Conservation (phyloP, 225 moss, liverwort and hornwort species). For the Anthoceros angustus region DNA sequence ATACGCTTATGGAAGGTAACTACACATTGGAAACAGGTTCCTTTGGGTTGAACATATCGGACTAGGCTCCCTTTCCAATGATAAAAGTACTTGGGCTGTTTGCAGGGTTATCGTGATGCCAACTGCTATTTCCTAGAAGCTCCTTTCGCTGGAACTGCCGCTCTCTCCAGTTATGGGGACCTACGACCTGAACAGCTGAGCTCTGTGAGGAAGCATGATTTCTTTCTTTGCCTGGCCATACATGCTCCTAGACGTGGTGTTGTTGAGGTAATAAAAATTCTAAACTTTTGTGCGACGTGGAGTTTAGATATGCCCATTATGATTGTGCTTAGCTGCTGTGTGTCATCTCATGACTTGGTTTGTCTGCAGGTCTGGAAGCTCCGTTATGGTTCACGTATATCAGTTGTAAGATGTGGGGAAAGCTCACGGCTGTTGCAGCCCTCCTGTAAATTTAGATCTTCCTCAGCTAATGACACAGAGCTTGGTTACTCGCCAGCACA, state of each 20-base stretch:
- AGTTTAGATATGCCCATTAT: background rate
- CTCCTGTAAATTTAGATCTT: conserved; percentile 65
- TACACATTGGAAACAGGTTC: background rate
- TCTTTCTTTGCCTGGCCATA: conserved; percentile 79
- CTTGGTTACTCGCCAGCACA: background rate
- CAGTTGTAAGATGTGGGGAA: conserved; percentile 62
- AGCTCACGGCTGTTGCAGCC: conserved; percentile 89
- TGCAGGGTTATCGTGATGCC: conserved; percentile 95
- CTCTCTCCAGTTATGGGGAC: conserved; percentile 36
- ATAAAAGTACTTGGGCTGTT: conserved; percentile 8
- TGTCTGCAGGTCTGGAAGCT: conserved; percentile 79
- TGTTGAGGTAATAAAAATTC: conserved; percentile 43
- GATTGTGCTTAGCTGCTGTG: background rate
- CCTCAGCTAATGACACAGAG: conserved; percentile 8
- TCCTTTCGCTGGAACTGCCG: conserved; percentile 61
- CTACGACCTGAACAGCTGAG: conserved; percentile 31
- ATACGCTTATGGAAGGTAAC: conserved; percentile 95
- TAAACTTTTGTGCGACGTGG: background rate
- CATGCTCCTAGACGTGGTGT: conserved; percentile 96
- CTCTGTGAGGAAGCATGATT: conserved; percentile 48
- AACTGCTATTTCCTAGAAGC: conserved; percentile 94
- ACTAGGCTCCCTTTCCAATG: background rate
- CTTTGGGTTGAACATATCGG: background rate
- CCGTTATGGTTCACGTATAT: conserved; percentile 85
- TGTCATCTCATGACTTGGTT: background rate